Base-by-base conservation (phyloP, 768 basidiomycete species). In the Coprinellus aureogranulatus region DNA sequence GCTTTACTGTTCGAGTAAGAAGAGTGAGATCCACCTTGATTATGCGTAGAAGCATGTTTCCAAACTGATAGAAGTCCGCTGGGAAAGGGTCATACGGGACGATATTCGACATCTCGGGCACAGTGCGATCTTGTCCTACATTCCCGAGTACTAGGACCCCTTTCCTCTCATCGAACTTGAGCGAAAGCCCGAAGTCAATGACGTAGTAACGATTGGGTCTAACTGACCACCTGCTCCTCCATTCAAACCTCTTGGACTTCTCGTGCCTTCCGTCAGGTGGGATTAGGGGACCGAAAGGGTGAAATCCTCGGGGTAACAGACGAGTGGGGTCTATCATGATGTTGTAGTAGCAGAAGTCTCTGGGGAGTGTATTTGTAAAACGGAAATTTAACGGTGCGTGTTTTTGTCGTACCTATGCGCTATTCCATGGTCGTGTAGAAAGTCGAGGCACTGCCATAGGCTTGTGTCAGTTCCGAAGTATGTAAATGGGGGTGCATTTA, bases 31-130 rank as follows among this genome's bases (percentile, higher is more conserved):
- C 18, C 37, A 44, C 41, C 16, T 44, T 44, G 20, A 10, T 10
- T 16, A 18, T 16, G 10, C 20, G 9, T n/a, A 55, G 20, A 8
- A 69, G 45, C 8, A 60, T 56, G 18, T 55, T 59, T 3, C 71
- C 69, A 0, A 72, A 46, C 34, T 68, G 66, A 44, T 65, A 72
- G 2, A 72, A 49, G 59, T 72, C 72, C 1, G 69, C 54, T 22
- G 64, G 65, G 59, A 70, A 74, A 0, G 70, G 67, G 55, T 73
- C 63, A 40, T 68, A 71, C 1, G 67, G 66, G 2, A 62, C 44
- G 18, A 52, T 54, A 1, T 51, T 20, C 4, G 64, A 64, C 14
- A 68, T 56, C 51, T 71, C 69, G 1, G 72, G 69, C 11, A 65
- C 65, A 20, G 58, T 52, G 11, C 42, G 34, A 25, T 64, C 66